Conservation (phyloP, 2,329 filamentous ascomycete genomes). For the Microdochium nivale region DNA sequence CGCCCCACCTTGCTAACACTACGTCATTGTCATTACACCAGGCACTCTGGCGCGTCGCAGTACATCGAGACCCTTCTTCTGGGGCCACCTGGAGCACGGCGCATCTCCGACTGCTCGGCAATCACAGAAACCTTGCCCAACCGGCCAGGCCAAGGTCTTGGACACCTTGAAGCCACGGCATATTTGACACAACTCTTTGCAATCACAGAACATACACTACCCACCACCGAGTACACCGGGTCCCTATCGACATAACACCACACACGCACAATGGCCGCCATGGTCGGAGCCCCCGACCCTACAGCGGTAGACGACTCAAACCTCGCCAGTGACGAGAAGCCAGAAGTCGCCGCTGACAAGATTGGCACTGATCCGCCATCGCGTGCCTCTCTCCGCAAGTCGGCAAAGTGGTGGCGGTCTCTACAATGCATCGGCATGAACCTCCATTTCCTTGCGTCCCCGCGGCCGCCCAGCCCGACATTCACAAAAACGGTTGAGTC, state of each 20-base stretch:
- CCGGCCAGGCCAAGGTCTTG: too few relatives aligned
- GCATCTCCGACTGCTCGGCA: too few relatives aligned
- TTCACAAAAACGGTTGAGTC: slow-evolving; percentile 49
- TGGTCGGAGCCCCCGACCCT: not conserved
- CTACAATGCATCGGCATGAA: slow-evolving; percentile 63
- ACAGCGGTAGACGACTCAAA: slow-evolving; percentile 2
- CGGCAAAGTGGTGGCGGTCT: slow-evolving; percentile 58
- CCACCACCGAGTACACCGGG: too few relatives aligned
- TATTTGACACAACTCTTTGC: too few relatives aligned
- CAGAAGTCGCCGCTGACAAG: slow-evolving; percentile 13
- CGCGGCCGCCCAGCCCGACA: slow-evolving; percentile 48
- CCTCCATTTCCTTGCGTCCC: slow-evolving; percentile 53
- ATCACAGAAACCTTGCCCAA: too few relatives aligned
- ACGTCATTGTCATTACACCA: too few relatives aligned
- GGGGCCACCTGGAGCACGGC: too few relatives aligned
- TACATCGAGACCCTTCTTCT: too few relatives aligned
- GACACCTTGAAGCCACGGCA: too few relatives aligned
- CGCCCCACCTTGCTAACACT: too few relatives aligned
- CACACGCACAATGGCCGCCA: not conserved
- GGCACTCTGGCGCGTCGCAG: too few relatives aligned
- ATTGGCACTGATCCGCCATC: slow-evolving; percentile 21
- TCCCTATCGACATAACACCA: not conserved
- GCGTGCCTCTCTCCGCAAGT: slow-evolving; percentile 52
- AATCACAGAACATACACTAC: too few relatives aligned
- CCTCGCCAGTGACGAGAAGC: slow-evolving; percentile 8